These are phyloP conservation scores for Pythium rishiriense DNA, from an alignment of 352 stramenopile species.

Conservation along the genomic window DNA sequence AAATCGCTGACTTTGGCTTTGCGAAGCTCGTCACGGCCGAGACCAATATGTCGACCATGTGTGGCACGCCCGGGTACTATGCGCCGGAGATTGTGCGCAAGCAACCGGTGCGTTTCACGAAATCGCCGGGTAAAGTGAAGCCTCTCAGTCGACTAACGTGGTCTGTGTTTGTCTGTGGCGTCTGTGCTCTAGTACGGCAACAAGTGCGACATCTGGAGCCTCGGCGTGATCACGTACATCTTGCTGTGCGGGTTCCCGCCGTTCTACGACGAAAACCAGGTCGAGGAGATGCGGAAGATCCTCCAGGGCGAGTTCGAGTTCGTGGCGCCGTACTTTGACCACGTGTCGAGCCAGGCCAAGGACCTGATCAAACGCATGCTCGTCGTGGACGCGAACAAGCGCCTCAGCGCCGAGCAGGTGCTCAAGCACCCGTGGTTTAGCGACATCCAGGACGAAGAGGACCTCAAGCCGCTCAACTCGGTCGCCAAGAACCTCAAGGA, in stretches of 20 bases:
- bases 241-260: conserved; percentile 95
- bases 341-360: conserved; percentile 89
- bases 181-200: conserved; percentile 87
- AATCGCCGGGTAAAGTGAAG: neutral
- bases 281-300: conserved; percentile 86
- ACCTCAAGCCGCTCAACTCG: conserved; percentile 39
- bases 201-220: conserved; percentile 96
- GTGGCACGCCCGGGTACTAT: conserved; percentile 95
- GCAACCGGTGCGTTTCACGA: conserved; percentile 45
- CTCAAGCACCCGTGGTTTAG: conserved; percentile 74
- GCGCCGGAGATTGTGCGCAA: conserved; percentile 96
- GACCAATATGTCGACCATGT: conserved; percentile 88
- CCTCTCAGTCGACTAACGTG: no score
- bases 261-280: conserved; percentile 95
- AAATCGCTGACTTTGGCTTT: conserved; percentile 93
- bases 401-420: conserved; percentile 73
- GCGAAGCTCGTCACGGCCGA: conserved; percentile 80
- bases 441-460: conserved; percentile 63
- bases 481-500: conserved; percentile 85
- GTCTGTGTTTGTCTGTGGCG: neutral
- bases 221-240: conserved; percentile 92
- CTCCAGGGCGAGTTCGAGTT: conserved; percentile 89
- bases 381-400: conserved; percentile 83
- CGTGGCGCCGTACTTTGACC: conserved; percentile 90
- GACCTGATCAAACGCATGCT: conserved; percentile 94